Evolutionary conservation across 2,329 filamentous ascomycete genomes (phyloP), one percentile per base, ranked within the genome.

Genomic region (Ophiostoma sp.): DNA sequence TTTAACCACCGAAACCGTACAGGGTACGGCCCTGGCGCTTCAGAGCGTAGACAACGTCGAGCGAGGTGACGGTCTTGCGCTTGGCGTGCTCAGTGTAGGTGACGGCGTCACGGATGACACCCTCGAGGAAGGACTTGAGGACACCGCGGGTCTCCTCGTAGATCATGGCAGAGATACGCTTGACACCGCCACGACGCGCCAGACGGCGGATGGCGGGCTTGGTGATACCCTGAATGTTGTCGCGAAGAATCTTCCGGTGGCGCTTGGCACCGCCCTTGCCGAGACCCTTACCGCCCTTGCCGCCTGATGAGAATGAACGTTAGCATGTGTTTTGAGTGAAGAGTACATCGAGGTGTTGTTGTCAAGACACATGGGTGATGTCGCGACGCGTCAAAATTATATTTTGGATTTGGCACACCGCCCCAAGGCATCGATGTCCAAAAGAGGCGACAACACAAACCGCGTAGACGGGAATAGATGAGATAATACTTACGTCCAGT

Each of bases 151-250:
- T 91, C 83, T 91, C 88, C 80, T 90, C 88, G 84, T 91, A 91
- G 81, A 91, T 91, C 87, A n/a, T 18, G 80, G 93, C 93, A 77
- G 93, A 97, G 78, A 97, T 97, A 96, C 93, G 93, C 92, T 97
- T 97, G 87, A 97, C 93, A 93, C 93, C 93, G 83, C 93, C 93
- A 95, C 93, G 93, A 84, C 93, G 93, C 74, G 93, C 93, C 81
- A 97, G 93, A 96, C 93, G 93, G 78, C 93, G 90, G 83, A 97
- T 97, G 77, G 93, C 93, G 77, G 93, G 93, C 91, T 97, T 97
- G 78, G 93, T 97, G 80, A 97, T 97, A 84, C 93, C 93, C 85
- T 97, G 93, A 80, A 97, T 97, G 91, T 97, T 97, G 90, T 97
- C 93, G 83, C 93, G 92, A 82, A 97, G 87, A 86, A 97, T 97